These are phyloP conservation scores for Mortierella sp. DNA, from an alignment of 371 early-diverging fungal species.

Conservation along the genomic window DNA sequence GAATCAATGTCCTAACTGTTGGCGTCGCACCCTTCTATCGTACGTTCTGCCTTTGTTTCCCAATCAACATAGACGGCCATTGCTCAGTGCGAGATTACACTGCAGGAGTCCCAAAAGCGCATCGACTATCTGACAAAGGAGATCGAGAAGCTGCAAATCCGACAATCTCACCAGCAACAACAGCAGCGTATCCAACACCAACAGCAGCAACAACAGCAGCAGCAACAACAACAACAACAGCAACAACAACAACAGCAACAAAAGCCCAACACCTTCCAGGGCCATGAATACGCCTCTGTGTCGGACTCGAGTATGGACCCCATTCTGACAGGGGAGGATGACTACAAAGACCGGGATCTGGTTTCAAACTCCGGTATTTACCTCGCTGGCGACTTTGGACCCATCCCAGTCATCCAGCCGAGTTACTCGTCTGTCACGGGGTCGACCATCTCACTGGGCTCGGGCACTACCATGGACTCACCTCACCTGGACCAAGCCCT, in stretches of 20 bases:
- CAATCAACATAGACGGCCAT: slow-evolving; percentile 44
- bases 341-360: slow-evolving; percentile 53
- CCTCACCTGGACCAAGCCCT: slow-evolving; percentile 30
- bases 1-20: neutral
- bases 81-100: slow-evolving; percentile 83
- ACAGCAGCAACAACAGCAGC: slow-evolving; percentile 61
- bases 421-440: slow-evolving; percentile 28
- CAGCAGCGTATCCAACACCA: slow-evolving; percentile 63
- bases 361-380: slow-evolving; percentile 33
- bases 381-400: slow-evolving; percentile 57
- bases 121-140: slow-evolving; percentile 86
- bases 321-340: slow-evolving; percentile 51
- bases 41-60: neutral
- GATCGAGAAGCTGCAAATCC: slow-evolving; percentile 70
- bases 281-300: slow-evolving; percentile 28
- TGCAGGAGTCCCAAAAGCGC: slow-evolving; percentile 84
- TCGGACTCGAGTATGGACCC: slow-evolving; percentile 57
- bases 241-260: slow-evolving; percentile 34
- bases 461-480: slow-evolving; percentile 43
- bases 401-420: slow-evolving; percentile 37
- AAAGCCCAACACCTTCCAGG: slow-evolving; percentile 12
- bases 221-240: slow-evolving; percentile 50
- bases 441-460: slow-evolving; percentile 40
- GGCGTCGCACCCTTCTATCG: neutral
- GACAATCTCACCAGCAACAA: slow-evolving; percentile 59